Conservation (phyloP, 108 stramenopile species). For the Skeletonema potamos region DNA sequence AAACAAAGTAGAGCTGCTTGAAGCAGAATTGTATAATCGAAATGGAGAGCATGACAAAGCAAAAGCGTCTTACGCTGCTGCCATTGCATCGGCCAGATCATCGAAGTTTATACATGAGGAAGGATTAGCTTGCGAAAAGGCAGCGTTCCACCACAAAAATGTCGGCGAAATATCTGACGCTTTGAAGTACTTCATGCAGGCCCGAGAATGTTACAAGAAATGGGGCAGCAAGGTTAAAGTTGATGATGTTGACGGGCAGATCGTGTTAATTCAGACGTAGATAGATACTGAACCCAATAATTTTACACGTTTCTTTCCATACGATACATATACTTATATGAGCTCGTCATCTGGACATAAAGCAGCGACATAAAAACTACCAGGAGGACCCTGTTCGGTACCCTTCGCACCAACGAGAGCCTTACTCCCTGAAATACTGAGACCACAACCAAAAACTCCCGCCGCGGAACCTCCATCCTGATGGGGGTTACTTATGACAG, state of each 20-base stretch:
- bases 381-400: neutral
- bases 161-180: neutral
- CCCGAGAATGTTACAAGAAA: neutral
- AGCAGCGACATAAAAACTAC: neutral
- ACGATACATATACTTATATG: neutral
- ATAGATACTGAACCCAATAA: neutral
- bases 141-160: neutral
- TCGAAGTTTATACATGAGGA: constrained; percentile 1
- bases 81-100: neutral
- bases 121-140: neutral
- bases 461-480: neutral
- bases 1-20: constrained; percentile 18
- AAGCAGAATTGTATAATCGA: neutral
- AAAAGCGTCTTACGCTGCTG: constrained; percentile 1
- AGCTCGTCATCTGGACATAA: neutral
- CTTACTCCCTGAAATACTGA: neutral
- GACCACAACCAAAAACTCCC: neutral
- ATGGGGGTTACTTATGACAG: neutral
- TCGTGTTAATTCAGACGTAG: neutral
- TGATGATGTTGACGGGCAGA: neutral
- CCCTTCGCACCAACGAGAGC: neutral
- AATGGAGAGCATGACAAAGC: neutral
- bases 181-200: neutral
- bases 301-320: too few species aligned
- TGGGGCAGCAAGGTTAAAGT: constrained; percentile 1